phyloP scores from a whole-genome alignment of 805 yeast species.

The Naumovozyma castellii region DNA sequence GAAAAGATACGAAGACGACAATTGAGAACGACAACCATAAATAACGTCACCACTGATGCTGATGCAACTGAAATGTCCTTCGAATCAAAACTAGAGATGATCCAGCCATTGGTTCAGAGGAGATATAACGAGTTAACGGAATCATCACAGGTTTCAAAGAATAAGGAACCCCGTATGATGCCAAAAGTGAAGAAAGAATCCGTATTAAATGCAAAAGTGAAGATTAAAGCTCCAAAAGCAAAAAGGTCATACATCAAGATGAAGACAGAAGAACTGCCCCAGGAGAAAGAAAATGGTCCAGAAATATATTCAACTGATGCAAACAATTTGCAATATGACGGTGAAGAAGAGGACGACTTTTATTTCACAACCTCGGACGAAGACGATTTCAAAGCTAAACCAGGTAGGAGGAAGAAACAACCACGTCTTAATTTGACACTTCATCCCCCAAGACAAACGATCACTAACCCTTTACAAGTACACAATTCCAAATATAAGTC shows the following conservation, averaged over 20 bases:
- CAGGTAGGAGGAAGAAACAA: conserved; percentile 7
- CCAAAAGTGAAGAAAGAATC: not conserved
- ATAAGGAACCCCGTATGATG: not conserved
- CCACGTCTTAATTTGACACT: conserved; percentile 28
- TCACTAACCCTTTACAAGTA: conserved; percentile 54
- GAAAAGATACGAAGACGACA: conserved; percentile 11
- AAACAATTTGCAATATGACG: not conserved
- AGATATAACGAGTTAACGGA: not conserved
- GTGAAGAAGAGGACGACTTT: conserved; percentile 11
- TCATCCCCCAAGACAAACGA: conserved; percentile 36
- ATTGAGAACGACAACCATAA: conserved; percentile 3
- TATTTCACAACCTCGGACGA: conserved; percentile 27
- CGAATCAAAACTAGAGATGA: conserved; percentile 1
- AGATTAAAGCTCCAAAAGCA: not conserved
- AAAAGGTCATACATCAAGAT: not conserved
- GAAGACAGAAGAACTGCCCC: conserved; percentile 1
- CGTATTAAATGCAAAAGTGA: not conserved
- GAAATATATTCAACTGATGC: no score
- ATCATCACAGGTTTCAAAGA: not conserved
- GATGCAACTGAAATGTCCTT: not conserved
- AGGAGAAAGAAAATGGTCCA: not conserved
- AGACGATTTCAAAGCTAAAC: conserved; percentile 15
- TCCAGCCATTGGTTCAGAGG: conserved; percentile 4
- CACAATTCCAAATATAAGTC: conserved; percentile 36
- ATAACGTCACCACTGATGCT: not conserved